Base-by-base conservation (phyloP, 768 basidiomycete species). In the Russula vinacea region DNA sequence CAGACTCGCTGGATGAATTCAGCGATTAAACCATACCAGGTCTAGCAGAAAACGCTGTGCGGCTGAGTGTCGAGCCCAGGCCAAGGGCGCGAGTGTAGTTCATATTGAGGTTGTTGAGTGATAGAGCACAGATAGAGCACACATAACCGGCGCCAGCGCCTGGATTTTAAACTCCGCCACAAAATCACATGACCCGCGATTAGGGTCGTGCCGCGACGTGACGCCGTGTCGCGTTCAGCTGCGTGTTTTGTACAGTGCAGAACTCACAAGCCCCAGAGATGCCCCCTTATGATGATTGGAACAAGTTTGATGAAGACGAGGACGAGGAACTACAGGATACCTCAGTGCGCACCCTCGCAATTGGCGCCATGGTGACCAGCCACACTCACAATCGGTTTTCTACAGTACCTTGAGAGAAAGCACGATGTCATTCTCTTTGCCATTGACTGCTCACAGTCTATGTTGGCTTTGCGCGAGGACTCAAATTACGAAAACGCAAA, bases 351-450 rank as follows among this genome's bases (percentile, higher is more conserved):
- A 1, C 22, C 67, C 39, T 39, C 17, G 5, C 2, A 42, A 62
- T 76, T 6, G 0, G 32, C n/a, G 3, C 22, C 5, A 24, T 22
- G 6, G n/a, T 58, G 24, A 16, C 52, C 26, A 11, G 11, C 35
- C 19, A 29, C 17, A 49, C 58, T 55, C 37, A 58, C 32, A 33
- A 49, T 44, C 17, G 9, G 29, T 22, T 53, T 35, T 40, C 24
- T 47, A 53, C 58, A 90, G 89, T 80, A 80, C 63, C 82, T 84
- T 66, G 90, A 92, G 66, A 84, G 84, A 57, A 86, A 87, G 68
- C 83, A 84, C 65, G 94, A 98, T 70, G 90, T 94, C 37, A 88
- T 96, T 52, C 76, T 98, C n/a, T 97, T 98, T 77, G 91, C 90
- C 73, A 92, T 99, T 62, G 95, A 99, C 75, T 93, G 92, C 66